Base-by-base conservation (phyloP, 1,284 basidiomycete species). In the Pseudozyma tsukubaensis region DNA sequence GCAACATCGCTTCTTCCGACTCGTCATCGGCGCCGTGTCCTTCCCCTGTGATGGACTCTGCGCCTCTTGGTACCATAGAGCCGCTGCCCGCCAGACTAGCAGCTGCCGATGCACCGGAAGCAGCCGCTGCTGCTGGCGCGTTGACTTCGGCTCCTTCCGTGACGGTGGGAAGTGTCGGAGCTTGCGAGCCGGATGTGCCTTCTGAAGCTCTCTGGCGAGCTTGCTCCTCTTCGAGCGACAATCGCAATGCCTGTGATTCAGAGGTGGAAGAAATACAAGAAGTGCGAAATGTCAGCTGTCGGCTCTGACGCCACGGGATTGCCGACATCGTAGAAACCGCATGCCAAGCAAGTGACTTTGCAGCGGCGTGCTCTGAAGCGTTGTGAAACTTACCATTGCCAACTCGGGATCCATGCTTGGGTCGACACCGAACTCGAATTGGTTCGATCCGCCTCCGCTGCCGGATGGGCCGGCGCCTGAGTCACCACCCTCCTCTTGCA, bases 141-240 rank as follows among this genome's bases (percentile, higher is more conserved):
- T 57, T 43, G 45, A 29, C 48, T 47, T 71, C 63, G 54, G 59
- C 21, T 16, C 65, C 75, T 60, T 77, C 76, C 53, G 76, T 51
- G 11, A 75, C 76, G 29, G 73, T 70, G 29, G 73, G 63, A 37
- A 78, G 71, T 39, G 61, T 47, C 14, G 77, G 63, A 12, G 63
- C 74, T 36, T 69, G 63, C 24, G 71, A 69, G 40, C 68, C 61
- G 13, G 75, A 66, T 24, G 64, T 29, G 5, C 65, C 67, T 35
- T 81, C 79, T 29, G 78, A 63, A 12, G 82, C 76, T 16, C 80
- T 65, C 56, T 93, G 92, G 21, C 94, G 90, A 36, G 94, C 94
- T 83, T 92, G 91, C 68, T 95, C 96, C 86, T 99, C 96, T 86
- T 97, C 93, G 88, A 99, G 90, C 0, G 95, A 98, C 91, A 99